Base-by-base conservation (phyloP, 805 yeast genomes). In the Sugiyamaella floridensis region DNA sequence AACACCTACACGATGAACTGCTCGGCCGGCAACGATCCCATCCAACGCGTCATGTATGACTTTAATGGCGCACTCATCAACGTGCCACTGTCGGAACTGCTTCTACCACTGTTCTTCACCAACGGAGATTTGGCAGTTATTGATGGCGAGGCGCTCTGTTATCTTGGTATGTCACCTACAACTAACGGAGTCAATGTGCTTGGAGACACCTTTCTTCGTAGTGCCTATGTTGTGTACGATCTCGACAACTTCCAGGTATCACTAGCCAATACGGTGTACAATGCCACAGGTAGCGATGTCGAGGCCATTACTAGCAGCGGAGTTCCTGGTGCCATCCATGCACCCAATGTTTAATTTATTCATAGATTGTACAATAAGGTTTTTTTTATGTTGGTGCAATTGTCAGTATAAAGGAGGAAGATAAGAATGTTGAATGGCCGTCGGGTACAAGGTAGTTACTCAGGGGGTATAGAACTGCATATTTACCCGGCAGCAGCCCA, bases 211-310 rank as follows among this genome's bases (percentile, higher is more conserved):
- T 77, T 85, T 63, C 68, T 85, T 56, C 72, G 86, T 48, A 75
- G 78, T 45, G 84, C 82, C 2, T 86, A 85, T 63, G 76, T 79
- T 29, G 88, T 83, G n/a, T 82, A 77, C 65, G 86, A 86, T 65
- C 69, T 83, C 48, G 87, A 83, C 15, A 76, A 75, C 58, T 66
- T 65, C 48, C 73, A 78, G 59, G 69, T 85, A 37, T 78, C 84
- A 0, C 55, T 85, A 50, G 89, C 83, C 9, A 77, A 73, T 56
- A 73, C 78, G 22, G 50, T 44, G 16, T 58, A 44, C 53, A 58
- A 61, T 52, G 55, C 58, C 29, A 49, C 65, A 14, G 57, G 55
- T 14, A 29, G 65, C 3, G 48, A 67, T 48, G 50, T 62, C 44
- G 67, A 61, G 41, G 58, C 54, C 18, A 65, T 66, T 45, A 40